These are phyloP conservation scores for Colletotrichum simmondsii DNA, from an alignment of 2,329 filamentous ascomycete species.

Conservation along the genomic window DNA sequence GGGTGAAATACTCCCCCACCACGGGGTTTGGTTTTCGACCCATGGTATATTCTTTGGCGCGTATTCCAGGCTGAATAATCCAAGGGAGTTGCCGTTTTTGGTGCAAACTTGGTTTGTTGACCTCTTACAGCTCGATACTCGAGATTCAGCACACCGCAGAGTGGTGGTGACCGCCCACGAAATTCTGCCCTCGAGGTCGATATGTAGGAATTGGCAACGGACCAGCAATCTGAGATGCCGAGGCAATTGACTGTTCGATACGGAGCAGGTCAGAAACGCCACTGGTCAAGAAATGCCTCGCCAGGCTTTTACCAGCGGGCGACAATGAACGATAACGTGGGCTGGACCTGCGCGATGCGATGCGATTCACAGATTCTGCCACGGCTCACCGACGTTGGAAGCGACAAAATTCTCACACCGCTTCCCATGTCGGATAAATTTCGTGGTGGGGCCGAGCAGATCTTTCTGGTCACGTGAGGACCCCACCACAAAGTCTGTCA, in stretches of 20 bases:
- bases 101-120: constrained; percentile 1
- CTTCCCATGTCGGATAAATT: constrained; percentile 37
- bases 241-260: not conserved
- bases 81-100: not conserved
- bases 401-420: constrained; percentile 52
- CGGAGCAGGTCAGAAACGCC: not conserved
- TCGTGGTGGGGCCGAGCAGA: not conserved
- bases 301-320: constrained; percentile 18
- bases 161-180: constrained; percentile 30
- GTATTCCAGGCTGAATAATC: not conserved
- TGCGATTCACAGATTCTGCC: constrained; percentile 48
- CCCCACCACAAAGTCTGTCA: not conserved
- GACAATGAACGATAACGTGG: constrained; percentile 17
- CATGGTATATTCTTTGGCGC: constrained; percentile 62
- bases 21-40: constrained; percentile 86
- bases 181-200: constrained; percentile 29
- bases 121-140: constrained; percentile 1
- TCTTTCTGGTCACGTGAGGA: constrained; percentile 7
- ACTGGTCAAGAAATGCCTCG: constrained; percentile 27
- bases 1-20: constrained; percentile 88
- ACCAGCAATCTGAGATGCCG: constrained; percentile 4
- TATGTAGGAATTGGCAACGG: constrained; percentile 20
- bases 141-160: constrained; percentile 14
- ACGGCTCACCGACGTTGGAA: constrained; percentile 46
- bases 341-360: constrained; percentile 23